Evolutionary conservation across 2,329 filamentous ascomycete genomes (phyloP), one percentile per base, ranked within the genome.

Genomic region (Lasiodiplodia sp.): DNA sequence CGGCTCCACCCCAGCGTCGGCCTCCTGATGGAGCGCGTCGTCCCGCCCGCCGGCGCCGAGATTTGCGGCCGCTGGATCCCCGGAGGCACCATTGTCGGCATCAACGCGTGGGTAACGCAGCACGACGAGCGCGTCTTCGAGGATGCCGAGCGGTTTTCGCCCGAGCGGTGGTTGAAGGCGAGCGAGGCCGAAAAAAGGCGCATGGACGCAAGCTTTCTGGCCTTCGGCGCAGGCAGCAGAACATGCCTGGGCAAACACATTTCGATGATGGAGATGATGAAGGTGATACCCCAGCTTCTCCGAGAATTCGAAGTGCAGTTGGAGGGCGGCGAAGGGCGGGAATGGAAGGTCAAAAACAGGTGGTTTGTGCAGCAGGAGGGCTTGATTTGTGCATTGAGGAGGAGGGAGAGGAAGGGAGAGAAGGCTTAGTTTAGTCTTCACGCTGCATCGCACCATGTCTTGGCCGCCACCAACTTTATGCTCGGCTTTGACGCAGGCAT

Each of bases 1-100:
- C 78, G 83, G 21, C 79, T 84, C 66, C 82, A 83, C 64, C 82
- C 82, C 0, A 74, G 76, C 3, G 69, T 78, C 1, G 76, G 75
- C 11, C 74, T 76, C 34, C 72, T 77, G 23, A 66, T 78, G 4
- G 76, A 77, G 60, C 78, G 78, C 47, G 69, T 78, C 0, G 76
- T 78, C 0, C 77, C 76, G 7, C 25, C 71, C 2, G 66, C 53
- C 34, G 77, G 77, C 8, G 76, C 74, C 31, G 71, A 68, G 1
- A 67, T 78, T 18, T 37, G 71, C 4, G 67, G 74, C 34, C 75
- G 75, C 67, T 71, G 70, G 2, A 68, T 71, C 4, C 66, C 66
- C 8, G 66, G 31, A 0, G 77, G 77, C 6, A 78, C 75, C 14
- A 75, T 77, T 23, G 76, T 79, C 5, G 78, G 76, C 11, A 70